Evolutionary conservation across 257 asterid genomes (phyloP).

Genomic region (Nicotiana otophora): DNA sequence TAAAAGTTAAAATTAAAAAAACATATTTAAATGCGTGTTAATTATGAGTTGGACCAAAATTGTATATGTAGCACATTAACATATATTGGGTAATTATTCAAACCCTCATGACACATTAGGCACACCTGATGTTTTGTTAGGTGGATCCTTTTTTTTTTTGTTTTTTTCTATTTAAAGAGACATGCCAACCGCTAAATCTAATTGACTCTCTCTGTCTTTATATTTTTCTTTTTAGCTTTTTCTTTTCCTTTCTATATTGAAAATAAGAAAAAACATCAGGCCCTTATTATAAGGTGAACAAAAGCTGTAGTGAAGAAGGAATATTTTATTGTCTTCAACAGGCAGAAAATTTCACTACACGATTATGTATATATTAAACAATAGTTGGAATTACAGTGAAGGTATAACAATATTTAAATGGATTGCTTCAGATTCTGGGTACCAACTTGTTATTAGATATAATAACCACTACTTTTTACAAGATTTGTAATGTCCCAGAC

Average conservation of each 20-base stretch:
- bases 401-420: background rate
- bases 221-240: background rate
- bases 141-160: background rate
- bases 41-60: background rate
- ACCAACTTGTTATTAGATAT: constrained; percentile 17
- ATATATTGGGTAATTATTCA: background rate
- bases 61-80: background rate
- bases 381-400: constrained; percentile 5
- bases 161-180: background rate
- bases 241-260: too few species aligned
- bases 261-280: too few species aligned
- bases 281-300: background rate
- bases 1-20: background rate
- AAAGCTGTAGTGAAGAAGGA: background rate
- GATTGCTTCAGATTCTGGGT: constrained; percentile 12
- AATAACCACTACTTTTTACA: background rate
- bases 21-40: background rate
- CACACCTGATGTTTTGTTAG: background rate
- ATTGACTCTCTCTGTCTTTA: background rate
- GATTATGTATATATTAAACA: background rate
- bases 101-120: background rate
- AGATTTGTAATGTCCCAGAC: background rate
- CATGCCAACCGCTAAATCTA: background rate
- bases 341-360: background rate
- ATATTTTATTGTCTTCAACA: background rate